These are phyloP conservation scores for Stellera chamaejasme DNA, from an alignment of 345 rosid species.

Conservation along the genomic window DNA sequence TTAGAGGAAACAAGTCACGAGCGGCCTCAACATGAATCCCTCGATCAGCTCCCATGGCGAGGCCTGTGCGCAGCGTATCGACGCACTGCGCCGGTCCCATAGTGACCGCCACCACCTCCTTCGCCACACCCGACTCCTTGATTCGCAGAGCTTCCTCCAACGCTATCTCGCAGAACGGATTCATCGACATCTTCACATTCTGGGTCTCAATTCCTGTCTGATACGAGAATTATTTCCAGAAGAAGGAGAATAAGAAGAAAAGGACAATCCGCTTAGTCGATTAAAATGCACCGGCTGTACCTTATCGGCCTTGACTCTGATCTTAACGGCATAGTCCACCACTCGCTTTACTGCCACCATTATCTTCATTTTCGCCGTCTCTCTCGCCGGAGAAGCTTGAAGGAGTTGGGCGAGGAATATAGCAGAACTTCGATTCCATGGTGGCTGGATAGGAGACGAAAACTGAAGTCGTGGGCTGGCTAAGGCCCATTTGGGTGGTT, in stretches of 20 bases:
- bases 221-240: background rate
- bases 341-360: slow-evolving; percentile 90
- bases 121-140: slow-evolving; percentile 74
- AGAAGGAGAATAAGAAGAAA: background rate
- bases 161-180: slow-evolving; percentile 95
- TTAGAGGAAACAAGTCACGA: slow-evolving; percentile 43
- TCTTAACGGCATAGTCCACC: slow-evolving; percentile 89
- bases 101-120: slow-evolving; percentile 74
- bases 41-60: slow-evolving; percentile 96
- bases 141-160: slow-evolving; percentile 84
- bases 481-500: too few relatives aligned
- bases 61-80: slow-evolving; percentile 84
- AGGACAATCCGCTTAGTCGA: background rate
- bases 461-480: too few relatives aligned
- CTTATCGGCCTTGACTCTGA: slow-evolving; percentile 92
- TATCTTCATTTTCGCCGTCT: slow-evolving; percentile 51
- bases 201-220: slow-evolving; percentile 90
- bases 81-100: slow-evolving; percentile 67
- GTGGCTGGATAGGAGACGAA: too few relatives aligned
- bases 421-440: too few relatives aligned
- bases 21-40: slow-evolving; percentile 66
- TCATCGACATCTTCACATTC: slow-evolving; percentile 98
- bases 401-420: too few relatives aligned
- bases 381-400: background rate
- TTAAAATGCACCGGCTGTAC: slow-evolving; percentile 19